Evolutionary conservation across 169 alveolate species (phyloP).

Genomic region (Plasmodium falciparum): DNA sequence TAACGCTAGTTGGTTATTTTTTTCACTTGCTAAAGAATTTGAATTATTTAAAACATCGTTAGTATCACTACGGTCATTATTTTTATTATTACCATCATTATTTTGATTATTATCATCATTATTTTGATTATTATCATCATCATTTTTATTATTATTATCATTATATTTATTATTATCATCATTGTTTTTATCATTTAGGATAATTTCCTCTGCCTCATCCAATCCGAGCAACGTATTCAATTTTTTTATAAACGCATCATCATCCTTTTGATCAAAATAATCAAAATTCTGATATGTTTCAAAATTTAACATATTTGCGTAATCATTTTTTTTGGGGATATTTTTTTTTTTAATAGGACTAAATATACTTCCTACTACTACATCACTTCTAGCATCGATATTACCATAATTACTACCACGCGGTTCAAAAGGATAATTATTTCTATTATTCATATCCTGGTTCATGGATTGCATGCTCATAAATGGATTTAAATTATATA

Average conservation of each 20-base stretch:
- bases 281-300: constrained; percentile 76
- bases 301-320: constrained; percentile 39
- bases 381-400: constrained; percentile 58
- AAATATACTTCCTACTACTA: constrained; percentile 68
- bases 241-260: constrained; percentile 67
- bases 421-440: constrained; percentile 14
- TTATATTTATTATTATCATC: not conserved
- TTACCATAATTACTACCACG: constrained; percentile 38
- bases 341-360: constrained; percentile 48
- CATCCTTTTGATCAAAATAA: constrained; percentile 75
- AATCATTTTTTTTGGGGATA: constrained; percentile 39
- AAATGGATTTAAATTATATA: constrained; percentile 62
- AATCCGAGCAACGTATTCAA: constrained; percentile 64
- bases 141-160: not conserved
- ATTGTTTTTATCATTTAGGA: constrained; percentile 2
- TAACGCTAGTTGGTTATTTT: constrained; percentile 8
- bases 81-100: not conserved
- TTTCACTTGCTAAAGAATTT: not conserved
- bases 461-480: constrained; percentile 71
- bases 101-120: too few relatives aligned
- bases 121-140: not conserved
- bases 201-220: constrained; percentile 39
- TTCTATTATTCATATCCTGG: constrained; percentile 3
- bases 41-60: not conserved
- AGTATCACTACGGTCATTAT: not conserved